A percentile compares a stretch with the other conserved stretches of the same genome.
Evolutionary conservation across 352 stramenopile species (phyloP).

Genomic region (Nothophytophthora sp.): DNA sequence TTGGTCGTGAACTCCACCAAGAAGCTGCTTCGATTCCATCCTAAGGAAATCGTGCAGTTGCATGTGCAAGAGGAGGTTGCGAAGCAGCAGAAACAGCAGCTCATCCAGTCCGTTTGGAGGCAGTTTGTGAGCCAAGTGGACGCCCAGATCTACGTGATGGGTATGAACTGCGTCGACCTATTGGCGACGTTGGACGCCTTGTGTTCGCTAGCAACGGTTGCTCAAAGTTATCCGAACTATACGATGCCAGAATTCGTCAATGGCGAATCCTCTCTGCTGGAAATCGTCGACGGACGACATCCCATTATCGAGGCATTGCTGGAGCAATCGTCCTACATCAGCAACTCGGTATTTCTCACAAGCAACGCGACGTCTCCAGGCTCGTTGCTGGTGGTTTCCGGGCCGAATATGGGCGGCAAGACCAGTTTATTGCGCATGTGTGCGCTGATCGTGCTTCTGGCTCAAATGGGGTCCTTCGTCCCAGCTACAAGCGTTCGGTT

Average conservation of each 20-base stretch:
- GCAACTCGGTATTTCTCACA: constrained; percentile 30
- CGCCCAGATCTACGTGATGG: constrained; percentile 32
- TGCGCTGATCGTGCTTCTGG: constrained; percentile 63
- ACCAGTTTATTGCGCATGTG: constrained; percentile 65
- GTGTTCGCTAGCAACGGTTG: constrained; percentile 55
- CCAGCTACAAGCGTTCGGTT: constrained; percentile 39
- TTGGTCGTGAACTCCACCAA: constrained; percentile 50
- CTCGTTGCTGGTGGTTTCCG: constrained; percentile 57
- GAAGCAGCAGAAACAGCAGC: constrained; percentile 27
- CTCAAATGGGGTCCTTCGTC: constrained; percentile 68
- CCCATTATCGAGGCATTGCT: constrained; percentile 56
- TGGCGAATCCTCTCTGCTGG: constrained; percentile 20
- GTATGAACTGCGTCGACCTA: constrained; percentile 42
- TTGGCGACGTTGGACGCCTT: constrained; percentile 64
- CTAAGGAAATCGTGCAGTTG: constrained; percentile 36
- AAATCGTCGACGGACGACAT: constrained; percentile 56
- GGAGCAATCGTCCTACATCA: constrained; percentile 33
- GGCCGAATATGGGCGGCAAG: constrained; percentile 88
- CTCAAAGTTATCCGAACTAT: constrained; percentile 51
- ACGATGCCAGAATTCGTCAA: constrained; percentile 26
- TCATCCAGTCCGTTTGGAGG: constrained; percentile 41
- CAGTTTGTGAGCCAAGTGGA: constrained; percentile 39
- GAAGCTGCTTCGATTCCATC: constrained; percentile 40
- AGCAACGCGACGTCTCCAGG: constrained; percentile 10
- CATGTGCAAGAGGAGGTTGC: constrained; percentile 35